Evolutionary conservation across 1,139 yeast species (phyloP).

Genomic region (Candida dubliniensis): DNA sequence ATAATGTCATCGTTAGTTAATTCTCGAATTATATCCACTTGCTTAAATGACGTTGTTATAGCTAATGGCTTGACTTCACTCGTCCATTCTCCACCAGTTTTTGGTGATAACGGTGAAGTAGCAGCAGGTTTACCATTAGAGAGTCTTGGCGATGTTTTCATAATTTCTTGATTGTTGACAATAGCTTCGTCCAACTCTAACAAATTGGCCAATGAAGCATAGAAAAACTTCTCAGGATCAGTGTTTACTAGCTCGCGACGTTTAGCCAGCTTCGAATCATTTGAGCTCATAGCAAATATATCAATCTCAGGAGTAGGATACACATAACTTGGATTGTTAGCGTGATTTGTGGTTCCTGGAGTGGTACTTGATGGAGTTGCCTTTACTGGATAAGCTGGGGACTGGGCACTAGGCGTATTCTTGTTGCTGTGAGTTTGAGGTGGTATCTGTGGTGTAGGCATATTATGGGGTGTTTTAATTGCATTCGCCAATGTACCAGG

Average conservation of each 20-base stretch:
- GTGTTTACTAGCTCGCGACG: constrained; percentile 47
- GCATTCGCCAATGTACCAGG: constrained; percentile 44
- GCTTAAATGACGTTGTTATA: constrained; percentile 48
- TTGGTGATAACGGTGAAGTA: constrained; percentile 39
- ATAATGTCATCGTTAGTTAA: constrained; percentile 31
- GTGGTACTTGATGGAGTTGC: constrained; percentile 10
- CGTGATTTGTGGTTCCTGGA: constrained; percentile 12
- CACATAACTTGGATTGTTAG: constrained; percentile 7
- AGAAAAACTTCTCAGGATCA: constrained; percentile 52
- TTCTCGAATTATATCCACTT: constrained; percentile 39
- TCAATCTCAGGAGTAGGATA: constrained; percentile 26
- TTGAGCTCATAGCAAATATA: constrained; percentile 26
- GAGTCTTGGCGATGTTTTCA: constrained; percentile 11
- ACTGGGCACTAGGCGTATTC: constrained; percentile 43
- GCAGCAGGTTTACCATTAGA: constrained; percentile 11
- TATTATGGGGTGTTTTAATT: constrained; percentile 47
- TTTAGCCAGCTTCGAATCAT: constrained; percentile 39
- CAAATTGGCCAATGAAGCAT: constrained; percentile 52
- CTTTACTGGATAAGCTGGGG: constrained; percentile 30
- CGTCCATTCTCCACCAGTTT: constrained; percentile 37
- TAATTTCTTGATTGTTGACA: constrained; percentile 28
- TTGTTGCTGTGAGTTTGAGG: constrained; percentile 36
- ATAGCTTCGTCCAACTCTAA: constrained; percentile 46
- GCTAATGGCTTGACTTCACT: constrained; percentile 48
- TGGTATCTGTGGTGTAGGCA: constrained; percentile 44